A percentile compares a stretch with the other conserved stretches of the same genome.
These are phyloP conservation scores for Datura wrightii DNA, from an alignment of 257 asterid genomes.

Conservation along the genomic window DNA sequence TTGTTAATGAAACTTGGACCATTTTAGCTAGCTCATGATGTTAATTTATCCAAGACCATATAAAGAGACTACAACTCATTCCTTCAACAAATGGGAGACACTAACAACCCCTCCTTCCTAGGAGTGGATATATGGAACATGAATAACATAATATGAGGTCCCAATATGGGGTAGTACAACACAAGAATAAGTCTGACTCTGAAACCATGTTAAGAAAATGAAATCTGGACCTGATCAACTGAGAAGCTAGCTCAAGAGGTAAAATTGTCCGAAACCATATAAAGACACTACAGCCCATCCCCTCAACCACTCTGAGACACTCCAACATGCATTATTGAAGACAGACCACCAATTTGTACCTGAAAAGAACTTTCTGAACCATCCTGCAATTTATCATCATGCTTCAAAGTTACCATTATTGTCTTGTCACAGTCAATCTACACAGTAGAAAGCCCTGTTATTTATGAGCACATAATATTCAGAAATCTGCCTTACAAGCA, in stretches of 20 bases:
- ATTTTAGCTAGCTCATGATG: background rate
- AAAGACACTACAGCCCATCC: background rate
- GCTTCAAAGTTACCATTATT: conserved; percentile 87
- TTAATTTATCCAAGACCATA: background rate
- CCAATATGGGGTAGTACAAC: background rate
- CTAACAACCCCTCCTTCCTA: background rate
- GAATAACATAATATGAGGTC: background rate
- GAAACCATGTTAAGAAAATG: conserved; percentile 4
- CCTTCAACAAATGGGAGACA: background rate
- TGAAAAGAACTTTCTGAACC: conserved; percentile 93
- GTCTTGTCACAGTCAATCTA: conserved; percentile 98
- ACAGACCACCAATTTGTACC: conserved; percentile 47
- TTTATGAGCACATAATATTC: conserved; percentile 22
- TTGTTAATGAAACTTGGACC: background rate
- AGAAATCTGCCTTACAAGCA: background rate
- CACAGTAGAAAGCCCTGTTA: conserved; percentile 32
- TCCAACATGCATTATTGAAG: background rate
- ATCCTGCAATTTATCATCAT: conserved; percentile 94
- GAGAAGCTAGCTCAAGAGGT: background rate
- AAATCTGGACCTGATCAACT: background rate
- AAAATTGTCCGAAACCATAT: background rate
- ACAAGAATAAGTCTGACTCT: conserved; percentile 10
- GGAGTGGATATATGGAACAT: background rate
- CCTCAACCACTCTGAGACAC: background rate
- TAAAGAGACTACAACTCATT: background rate